A percentile compares a stretch with the other conserved stretches of the same genome.
phyloP scores from a whole-genome alignment of 345 rosid species.

The Hibiscus tridactylites region DNA sequence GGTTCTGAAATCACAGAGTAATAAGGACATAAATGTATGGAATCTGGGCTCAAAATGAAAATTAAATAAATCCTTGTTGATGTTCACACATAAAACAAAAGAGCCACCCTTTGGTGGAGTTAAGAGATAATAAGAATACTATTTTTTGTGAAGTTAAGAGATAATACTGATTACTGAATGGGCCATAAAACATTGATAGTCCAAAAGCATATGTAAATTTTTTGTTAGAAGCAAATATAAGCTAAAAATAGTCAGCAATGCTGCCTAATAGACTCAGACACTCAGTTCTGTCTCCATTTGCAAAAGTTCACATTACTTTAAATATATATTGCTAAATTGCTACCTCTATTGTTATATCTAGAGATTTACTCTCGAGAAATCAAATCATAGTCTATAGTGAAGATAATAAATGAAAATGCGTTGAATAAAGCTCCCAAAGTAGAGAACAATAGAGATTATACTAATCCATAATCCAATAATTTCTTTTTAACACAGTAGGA shows the following conservation, averaged over 20 bases:
- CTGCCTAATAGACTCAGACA: neutral
- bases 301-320: neutral
- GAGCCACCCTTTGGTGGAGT: neutral
- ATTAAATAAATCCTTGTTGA: neutral
- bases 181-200: neutral
- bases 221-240: neutral
- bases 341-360: neutral
- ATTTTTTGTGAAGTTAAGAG: neutral
- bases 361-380: neutral
- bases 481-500: neutral
- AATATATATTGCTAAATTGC: neutral
- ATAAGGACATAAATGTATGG: conserved; percentile 3
- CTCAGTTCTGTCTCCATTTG: neutral
- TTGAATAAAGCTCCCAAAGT: neutral
- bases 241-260: neutral
- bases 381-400: neutral
- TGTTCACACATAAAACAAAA: neutral
- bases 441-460: neutral
- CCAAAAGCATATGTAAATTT: neutral
- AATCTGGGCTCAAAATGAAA: neutral
- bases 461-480: neutral
- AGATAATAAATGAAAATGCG: neutral
- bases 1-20: conserved; percentile 46
- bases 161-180: neutral
- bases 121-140: neutral